Percentiles rank a stretch among this genome's conserved stretches.
Conservation (phyloP, 345 rosid species). For the Dimocarpus longan region DNA sequence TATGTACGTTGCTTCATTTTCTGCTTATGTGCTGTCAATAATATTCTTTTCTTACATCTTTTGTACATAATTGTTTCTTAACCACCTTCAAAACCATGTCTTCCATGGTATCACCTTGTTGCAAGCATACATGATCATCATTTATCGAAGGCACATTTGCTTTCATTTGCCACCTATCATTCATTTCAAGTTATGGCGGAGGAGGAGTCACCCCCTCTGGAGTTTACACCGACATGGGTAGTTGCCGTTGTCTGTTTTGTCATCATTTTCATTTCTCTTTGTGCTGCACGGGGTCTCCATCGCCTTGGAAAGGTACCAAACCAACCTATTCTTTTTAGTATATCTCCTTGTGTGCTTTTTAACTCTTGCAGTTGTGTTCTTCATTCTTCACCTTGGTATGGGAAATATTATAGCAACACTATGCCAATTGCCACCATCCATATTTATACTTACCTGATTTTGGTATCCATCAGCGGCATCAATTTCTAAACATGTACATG, state of each 20-base stretch:
- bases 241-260: conserved; percentile 71
- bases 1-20: neutral
- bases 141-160: neutral
- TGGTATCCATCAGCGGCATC: neutral
- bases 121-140: neutral
- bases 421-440: too few species aligned
- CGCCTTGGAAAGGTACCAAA: conserved; percentile 70
- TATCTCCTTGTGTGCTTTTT: neutral
- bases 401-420: neutral
- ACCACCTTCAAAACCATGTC: neutral
- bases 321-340: neutral
- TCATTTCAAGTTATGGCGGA: conserved; percentile 37
- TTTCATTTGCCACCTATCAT: neutral
- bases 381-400: neutral
- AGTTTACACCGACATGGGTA: conserved; percentile 83
- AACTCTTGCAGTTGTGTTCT: neutral
- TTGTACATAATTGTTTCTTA: conserved; percentile 12
- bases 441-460: too few species aligned
- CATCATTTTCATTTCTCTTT: conserved; percentile 62
- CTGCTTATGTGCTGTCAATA: neutral
- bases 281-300: conserved; percentile 76
- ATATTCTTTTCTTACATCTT: conserved; percentile 23
- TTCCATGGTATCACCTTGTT: neutral
- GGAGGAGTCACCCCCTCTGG: conserved; percentile 39
- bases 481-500: neutral